Conservation (phyloP, 129 eudicot species). For the Oenanthe sinensis region DNA sequence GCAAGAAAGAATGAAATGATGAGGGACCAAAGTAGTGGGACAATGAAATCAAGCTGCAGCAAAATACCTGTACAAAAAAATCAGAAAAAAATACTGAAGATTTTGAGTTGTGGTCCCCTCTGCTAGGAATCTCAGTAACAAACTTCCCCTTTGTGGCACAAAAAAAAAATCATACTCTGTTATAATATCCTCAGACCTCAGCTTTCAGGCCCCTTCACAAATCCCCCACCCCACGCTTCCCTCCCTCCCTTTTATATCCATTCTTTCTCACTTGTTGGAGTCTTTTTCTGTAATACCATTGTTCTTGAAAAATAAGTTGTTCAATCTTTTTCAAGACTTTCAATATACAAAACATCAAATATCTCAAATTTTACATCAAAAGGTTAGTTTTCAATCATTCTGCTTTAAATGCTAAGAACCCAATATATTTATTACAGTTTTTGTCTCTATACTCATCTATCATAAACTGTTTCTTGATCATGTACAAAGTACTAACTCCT, state of each 20-base stretch:
- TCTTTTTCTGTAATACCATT: background rate
- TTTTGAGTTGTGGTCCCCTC: constrained; percentile 24
- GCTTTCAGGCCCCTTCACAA: background rate
- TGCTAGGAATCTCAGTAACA: constrained; percentile 33
- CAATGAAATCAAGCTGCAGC: constrained; percentile 18
- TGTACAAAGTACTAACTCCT: constrained; percentile 10
- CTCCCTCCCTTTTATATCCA: background rate
- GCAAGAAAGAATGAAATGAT: constrained; percentile 8
- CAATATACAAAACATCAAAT: background rate
- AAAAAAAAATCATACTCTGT: constrained; percentile 12
- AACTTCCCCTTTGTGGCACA: constrained; percentile 20
- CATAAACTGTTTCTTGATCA: constrained; percentile 2
- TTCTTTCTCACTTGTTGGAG: background rate
- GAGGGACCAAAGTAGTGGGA: constrained; percentile 10
- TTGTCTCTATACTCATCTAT: constrained; percentile 4
- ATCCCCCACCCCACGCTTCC: background rate
- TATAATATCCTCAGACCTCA: constrained; percentile 7
- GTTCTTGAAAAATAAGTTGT: background rate
- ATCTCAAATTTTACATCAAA: background rate
- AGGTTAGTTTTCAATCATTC: constrained; percentile 9
- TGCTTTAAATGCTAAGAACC: background rate
- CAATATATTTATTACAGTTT: constrained; percentile 2
- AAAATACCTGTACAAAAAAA: background rate
- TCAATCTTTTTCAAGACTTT: background rate
- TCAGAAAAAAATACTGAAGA: constrained; percentile 17